A percentile compares a stretch with the other conserved stretches of the same genome.
Conservation (phyloP, 2,329 filamentous ascomycete genomes). For the Colletotrichum sp. region DNA sequence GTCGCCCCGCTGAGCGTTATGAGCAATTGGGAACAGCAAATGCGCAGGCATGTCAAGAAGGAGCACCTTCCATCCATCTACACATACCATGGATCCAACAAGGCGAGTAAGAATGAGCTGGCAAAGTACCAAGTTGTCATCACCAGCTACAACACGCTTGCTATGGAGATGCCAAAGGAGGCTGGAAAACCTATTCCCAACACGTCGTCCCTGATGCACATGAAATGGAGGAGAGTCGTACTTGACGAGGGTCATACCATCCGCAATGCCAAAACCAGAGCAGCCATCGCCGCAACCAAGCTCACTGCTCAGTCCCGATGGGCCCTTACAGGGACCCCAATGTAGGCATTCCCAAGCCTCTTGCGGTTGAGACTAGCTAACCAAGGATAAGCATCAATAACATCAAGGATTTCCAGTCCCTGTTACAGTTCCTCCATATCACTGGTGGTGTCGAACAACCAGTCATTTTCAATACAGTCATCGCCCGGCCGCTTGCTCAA, state of each 20-base stretch:
- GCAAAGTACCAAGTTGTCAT: conserved; percentile 76
- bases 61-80: conserved; percentile 69
- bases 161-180: conserved; percentile 55
- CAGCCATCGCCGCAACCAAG: conserved; percentile 68
- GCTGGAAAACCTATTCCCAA: neutral
- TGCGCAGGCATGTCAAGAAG: conserved; percentile 70
- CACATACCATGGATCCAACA: conserved; percentile 74
- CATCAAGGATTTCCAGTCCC: conserved; percentile 79
- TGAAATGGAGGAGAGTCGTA: conserved; percentile 79
- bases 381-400: conserved; percentile 65
- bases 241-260: conserved; percentile 86
- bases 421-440: conserved; percentile 77
- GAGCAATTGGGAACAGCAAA: conserved; percentile 88
- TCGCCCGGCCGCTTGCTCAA: conserved; percentile 69
- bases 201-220: conserved; percentile 34
- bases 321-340: conserved; percentile 82
- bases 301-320: conserved; percentile 76
- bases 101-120: conserved; percentile 61
- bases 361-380: neutral
- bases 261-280: conserved; percentile 76
- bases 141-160: conserved; percentile 82
- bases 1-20: conserved; percentile 84
- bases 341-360: conserved; percentile 46
- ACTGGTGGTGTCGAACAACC: conserved; percentile 76
- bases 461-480: conserved; percentile 73